A percentile compares a stretch with the other conserved stretches of the same genome.
Conservation (phyloP, 331 rosid species). For the Prunus yedoensis region DNA sequence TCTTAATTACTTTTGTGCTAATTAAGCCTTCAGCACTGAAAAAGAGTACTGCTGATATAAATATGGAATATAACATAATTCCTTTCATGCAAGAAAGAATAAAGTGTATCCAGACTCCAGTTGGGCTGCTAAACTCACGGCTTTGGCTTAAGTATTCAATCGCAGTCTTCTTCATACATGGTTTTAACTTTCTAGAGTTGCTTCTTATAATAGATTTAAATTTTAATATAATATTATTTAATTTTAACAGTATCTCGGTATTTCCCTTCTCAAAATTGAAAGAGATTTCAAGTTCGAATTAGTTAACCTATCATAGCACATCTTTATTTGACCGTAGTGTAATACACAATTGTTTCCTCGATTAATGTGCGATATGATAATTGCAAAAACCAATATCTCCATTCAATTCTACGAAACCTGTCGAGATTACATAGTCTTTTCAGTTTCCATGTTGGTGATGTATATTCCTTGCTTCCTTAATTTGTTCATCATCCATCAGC, state of each 20-base stretch:
- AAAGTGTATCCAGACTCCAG: not conserved
- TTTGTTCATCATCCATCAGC: not conserved
- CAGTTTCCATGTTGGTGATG: conserved; percentile 7
- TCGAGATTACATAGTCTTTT: conserved; percentile 1
- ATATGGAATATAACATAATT: not conserved
- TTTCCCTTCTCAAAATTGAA: no score
- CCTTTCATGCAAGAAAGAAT: not conserved
- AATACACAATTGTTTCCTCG: not conserved
- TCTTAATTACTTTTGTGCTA: conserved; percentile 19
- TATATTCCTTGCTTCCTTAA: conserved; percentile 21
- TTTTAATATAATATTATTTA: no score
- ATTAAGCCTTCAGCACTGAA: conserved; percentile 16
- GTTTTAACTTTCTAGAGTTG: no score
- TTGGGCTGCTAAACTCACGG: not conserved
- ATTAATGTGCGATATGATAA: not conserved
- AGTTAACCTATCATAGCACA: no score
- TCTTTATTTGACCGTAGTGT: no score
- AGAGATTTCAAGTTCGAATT: no score
- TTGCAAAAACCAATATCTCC: not conserved
- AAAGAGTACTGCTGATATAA: not conserved
- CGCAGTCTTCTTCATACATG: no score
- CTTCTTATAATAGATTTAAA: no score
- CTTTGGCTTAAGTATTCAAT: not conserved
- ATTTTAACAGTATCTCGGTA: no score
- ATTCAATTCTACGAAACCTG: not conserved